Base-by-base conservation (phyloP, 352 stramenopile species). In the Phytophthora pistaciae region DNA sequence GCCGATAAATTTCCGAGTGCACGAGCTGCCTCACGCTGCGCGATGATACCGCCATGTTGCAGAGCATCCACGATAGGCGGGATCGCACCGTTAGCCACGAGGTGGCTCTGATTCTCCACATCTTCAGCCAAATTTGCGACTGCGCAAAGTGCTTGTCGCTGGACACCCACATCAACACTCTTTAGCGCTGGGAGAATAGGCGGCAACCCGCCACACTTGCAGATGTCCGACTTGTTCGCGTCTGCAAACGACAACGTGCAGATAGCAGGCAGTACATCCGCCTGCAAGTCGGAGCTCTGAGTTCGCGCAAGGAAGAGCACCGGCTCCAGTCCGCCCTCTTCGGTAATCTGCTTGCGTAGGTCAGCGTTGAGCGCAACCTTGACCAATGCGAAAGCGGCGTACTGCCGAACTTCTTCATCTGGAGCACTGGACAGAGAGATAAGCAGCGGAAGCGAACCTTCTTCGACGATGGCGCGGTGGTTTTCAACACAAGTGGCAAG, bases 291-390 rank as follows among this genome's bases (percentile, higher is more conserved):
- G 0, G 86, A 72, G 68, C 98, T 89, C 62, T 99, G 92, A 13
- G 93, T 99, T 36, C 95, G 80, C 5, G 95, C 93, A 1, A 99
- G 88, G 74, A 97, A 99, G 0, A 99, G 82, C n/a, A 99, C 95
- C 0, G 97, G 93, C 72, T 99, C 96, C 1, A 99, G 81, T 5
- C 96, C 97, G 18, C 97, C 97, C 75, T 98, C 96, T 53, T 98
- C 92, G 0, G 97, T 99, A 49, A 99, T 93, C 36, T 93, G 87
- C 74, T 98, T 94, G 38, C 95, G 91, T 44, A 99, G 77, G 66
- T 99, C 93, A 1, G 93, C 92, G 66, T 99, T 99, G 25, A 98
- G 77, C 1, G 95, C 93, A n/a, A 99, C 89, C 60, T 99, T 98
- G 11, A 98, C 94, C 13, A 99, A 79, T 27, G 96, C 95, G 64